Evolutionary conservation across 2,329 filamentous ascomycete genomes (phyloP).

Genomic region (Byssoonygena ceratinophila): DNA sequence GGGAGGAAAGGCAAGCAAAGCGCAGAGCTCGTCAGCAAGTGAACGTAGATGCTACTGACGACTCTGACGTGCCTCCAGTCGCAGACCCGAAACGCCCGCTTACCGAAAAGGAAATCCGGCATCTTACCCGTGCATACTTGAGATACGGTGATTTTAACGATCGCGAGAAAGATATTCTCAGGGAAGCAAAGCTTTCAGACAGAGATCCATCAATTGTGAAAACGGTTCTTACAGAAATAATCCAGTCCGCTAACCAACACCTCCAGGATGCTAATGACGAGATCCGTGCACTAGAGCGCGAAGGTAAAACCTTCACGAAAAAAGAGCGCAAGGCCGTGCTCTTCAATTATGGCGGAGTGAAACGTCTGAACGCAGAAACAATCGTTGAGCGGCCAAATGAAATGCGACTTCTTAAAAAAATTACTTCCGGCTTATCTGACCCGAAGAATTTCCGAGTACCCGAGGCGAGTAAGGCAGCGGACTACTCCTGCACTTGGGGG

Average conservation of each 20-base stretch:
- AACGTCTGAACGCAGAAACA: slow-evolving; percentile 91
- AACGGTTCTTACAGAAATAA: slow-evolving; percentile 64
- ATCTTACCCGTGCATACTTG: slow-evolving; percentile 81
- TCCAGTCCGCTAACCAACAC: slow-evolving; percentile 58
- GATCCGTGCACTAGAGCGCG: slow-evolving; percentile 54
- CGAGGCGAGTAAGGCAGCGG: slow-evolving; percentile 83
- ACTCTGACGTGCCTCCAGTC: slow-evolving; percentile 53
- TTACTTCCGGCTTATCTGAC: slow-evolving; percentile 55
- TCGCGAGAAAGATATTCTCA: slow-evolving; percentile 73
- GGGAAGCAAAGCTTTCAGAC: slow-evolving; percentile 72
- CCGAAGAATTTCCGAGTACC: slow-evolving; percentile 73
- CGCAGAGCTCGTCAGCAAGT: slow-evolving; percentile 58
- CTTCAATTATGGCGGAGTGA: slow-evolving; percentile 86
- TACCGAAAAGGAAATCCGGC: slow-evolving; percentile 83
- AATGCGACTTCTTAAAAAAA: slow-evolving; percentile 69
- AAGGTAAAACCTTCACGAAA: slow-evolving; percentile 77
- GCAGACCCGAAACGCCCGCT: slow-evolving; percentile 79
- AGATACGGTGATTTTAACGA: slow-evolving; percentile 86
- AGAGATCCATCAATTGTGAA: slow-evolving; percentile 73
- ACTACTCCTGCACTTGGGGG: slow-evolving; percentile 87
- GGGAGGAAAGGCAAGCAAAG: slow-evolving; percentile 58
- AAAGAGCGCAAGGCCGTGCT: slow-evolving; percentile 96
- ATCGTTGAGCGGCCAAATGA: slow-evolving; percentile 84
- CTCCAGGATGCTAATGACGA: slow-evolving; percentile 62
- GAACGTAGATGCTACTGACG: slow-evolving; percentile 56